Conservation (phyloP, 2,329 filamentous ascomycete genomes). For the Phaeosphaeriaceae sp. region DNA sequence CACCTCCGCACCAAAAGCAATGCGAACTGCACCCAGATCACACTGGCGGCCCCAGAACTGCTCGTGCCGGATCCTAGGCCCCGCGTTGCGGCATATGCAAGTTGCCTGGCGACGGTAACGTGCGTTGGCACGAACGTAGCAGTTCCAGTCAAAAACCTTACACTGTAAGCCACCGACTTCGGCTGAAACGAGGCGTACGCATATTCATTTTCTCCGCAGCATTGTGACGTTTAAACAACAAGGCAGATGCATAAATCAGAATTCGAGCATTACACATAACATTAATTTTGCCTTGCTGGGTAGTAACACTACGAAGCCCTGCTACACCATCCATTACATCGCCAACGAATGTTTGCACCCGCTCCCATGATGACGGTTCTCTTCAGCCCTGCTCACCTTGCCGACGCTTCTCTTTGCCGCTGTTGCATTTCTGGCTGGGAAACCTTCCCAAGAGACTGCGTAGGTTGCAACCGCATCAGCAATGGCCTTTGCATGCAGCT, state of each 20-base stretch:
- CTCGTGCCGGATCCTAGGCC: not conserved
- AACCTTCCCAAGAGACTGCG: constrained; percentile 30
- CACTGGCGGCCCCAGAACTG: not conserved
- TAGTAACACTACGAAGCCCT: too few species aligned
- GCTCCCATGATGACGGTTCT: not conserved
- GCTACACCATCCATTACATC: not conserved
- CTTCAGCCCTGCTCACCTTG: not conserved
- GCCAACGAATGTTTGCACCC: not conserved
- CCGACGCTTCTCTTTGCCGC: constrained; percentile 10
- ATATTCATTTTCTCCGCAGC: too few species aligned
- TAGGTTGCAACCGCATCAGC: constrained; percentile 45
- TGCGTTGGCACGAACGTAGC: constrained; percentile 8
- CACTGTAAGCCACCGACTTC: too few species aligned
- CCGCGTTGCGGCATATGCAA: constrained; percentile 3
- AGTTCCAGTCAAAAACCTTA: not conserved
- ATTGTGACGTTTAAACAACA: too few species aligned
- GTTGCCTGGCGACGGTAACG: constrained; percentile 1
- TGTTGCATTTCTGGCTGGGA: constrained; percentile 30
- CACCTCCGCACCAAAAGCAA: constrained; percentile 10
- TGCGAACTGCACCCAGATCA: constrained; percentile 8
- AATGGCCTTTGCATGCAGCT: constrained; percentile 41
- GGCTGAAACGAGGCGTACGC: too few species aligned
- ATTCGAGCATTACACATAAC: too few species aligned
- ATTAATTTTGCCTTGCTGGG: too few species aligned
- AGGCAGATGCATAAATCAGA: too few species aligned